A percentile compares a stretch with the other conserved stretches of the same genome.
Evolutionary conservation across 805 yeast species (phyloP).

Genomic region (Kodamaea jinghongensis): DNA sequence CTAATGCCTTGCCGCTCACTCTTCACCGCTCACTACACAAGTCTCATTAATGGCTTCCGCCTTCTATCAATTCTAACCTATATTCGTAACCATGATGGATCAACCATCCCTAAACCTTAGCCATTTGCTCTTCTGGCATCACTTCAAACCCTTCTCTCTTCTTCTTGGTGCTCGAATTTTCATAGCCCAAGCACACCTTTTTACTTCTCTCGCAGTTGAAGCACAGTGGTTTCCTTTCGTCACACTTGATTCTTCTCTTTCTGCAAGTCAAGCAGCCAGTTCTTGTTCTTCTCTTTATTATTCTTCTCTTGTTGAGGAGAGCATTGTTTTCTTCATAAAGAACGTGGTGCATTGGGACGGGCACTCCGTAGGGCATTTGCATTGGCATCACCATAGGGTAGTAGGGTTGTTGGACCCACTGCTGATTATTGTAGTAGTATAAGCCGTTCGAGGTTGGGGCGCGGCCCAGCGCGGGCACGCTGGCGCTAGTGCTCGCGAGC

Average conservation of each 20-base stretch:
- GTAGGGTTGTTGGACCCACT: constrained; percentile 5
- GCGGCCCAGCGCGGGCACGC: neutral
- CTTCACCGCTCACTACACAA: too few relatives aligned
- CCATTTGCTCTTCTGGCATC: too few relatives aligned
- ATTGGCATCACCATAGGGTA: constrained; percentile 8
- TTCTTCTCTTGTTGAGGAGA: constrained; percentile 36
- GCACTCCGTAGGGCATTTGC: constrained; percentile 9
- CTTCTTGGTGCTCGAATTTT: constrained; percentile 17
- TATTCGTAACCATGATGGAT: too few relatives aligned
- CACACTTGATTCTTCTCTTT: constrained; percentile 69
- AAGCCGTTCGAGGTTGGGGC: neutral
- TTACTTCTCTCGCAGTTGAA: constrained; percentile 63
- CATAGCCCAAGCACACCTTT: constrained; percentile 69
- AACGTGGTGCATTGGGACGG: constrained; percentile 7
- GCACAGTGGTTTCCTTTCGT: constrained; percentile 69
- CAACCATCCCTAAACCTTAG: too few relatives aligned
- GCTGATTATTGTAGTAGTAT: neutral
- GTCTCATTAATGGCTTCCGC: too few relatives aligned
- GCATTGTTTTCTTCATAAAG: constrained; percentile 29
- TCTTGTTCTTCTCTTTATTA: constrained; percentile 60
- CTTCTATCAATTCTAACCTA: too few relatives aligned
- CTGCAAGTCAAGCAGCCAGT: constrained; percentile 77
- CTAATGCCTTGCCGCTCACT: too few relatives aligned
- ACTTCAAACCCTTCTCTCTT: constrained; percentile 1
- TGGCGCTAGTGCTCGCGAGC: constrained; percentile 2